Percentiles rank a stretch among this genome's conserved stretches.
These are phyloP conservation scores for Raphanus raphanistrum DNA, from an alignment of 345 rosid species.

Conservation along the genomic window DNA sequence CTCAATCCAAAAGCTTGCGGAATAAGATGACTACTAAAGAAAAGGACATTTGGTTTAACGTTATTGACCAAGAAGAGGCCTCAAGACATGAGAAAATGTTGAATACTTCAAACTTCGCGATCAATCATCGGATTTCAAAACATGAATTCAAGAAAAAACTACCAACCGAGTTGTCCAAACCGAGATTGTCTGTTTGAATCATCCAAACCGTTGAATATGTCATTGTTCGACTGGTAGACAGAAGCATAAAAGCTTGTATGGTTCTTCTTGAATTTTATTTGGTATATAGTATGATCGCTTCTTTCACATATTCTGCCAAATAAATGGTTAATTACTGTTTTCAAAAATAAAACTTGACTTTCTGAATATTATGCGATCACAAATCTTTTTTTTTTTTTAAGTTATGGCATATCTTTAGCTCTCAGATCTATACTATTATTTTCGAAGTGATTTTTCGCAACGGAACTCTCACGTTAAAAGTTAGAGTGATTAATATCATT, in stretches of 20 bases:
- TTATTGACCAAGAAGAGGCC: background rate
- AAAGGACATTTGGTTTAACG: background rate
- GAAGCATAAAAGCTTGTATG: background rate
- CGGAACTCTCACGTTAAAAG: no score
- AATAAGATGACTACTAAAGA: constrained; percentile 1
- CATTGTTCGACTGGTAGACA: background rate
- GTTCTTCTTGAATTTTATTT: background rate
- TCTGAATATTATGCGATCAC: background rate
- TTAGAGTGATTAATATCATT: no score
- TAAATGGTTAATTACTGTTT: background rate
- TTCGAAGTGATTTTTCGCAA: no score
- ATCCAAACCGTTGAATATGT: background rate
- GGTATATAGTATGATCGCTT: background rate
- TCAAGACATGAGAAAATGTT: background rate
- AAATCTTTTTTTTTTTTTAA: background rate
- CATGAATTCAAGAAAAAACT: background rate
- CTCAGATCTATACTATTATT: no score
- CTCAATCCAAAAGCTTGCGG: background rate
- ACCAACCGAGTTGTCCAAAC: background rate
- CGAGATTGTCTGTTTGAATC: background rate
- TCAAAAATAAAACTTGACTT: no score
- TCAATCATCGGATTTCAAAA: no score
- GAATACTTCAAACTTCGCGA: background rate
- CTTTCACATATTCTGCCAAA: background rate
- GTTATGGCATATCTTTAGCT: no score